Percentiles rank a stretch among this genome's conserved stretches.
phyloP scores from a whole-genome alignment of 164 flowering plant species.

The Buxus sempervirens region DNA sequence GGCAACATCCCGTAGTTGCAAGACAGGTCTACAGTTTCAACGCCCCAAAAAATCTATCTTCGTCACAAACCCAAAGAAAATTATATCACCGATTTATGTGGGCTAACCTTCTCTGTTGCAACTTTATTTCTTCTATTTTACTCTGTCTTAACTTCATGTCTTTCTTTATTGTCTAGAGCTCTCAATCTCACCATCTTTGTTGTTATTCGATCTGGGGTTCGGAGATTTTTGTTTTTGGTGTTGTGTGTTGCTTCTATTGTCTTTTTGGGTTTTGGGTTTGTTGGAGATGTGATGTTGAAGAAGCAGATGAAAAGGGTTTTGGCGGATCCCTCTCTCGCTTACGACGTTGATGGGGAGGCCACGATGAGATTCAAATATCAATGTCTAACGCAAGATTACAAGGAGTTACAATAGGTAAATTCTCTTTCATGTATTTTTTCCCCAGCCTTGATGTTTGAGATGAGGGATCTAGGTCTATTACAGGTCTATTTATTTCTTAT shows the following conservation, averaged over 20 bases:
- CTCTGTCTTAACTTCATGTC: conserved; percentile 5
- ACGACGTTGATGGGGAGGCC: conserved; percentile 36
- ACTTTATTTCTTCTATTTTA: conserved; percentile 11
- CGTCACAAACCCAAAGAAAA: too few relatives aligned
- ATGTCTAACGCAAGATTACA: conserved; percentile 63
- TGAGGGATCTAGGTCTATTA: conserved; percentile 7
- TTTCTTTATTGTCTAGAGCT: conserved; percentile 7
- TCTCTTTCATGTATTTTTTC: too few relatives aligned
- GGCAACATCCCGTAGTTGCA: too few relatives aligned
- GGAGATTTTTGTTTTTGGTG: background rate
- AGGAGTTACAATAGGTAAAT: conserved; percentile 61
- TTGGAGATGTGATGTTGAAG: conserved; percentile 39
- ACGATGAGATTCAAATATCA: conserved; percentile 54
- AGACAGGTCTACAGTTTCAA: too few relatives aligned
- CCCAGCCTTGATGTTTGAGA: too few relatives aligned
- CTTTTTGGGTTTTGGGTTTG: conserved; percentile 11
- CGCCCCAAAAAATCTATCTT: too few relatives aligned
- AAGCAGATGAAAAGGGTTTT: conserved; percentile 42
- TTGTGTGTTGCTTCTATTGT: background rate
- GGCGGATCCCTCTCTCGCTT: conserved; percentile 26
- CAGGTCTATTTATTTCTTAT: too few relatives aligned
- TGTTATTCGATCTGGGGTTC: background rate
- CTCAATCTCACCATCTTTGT: background rate
- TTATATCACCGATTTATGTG: too few relatives aligned
- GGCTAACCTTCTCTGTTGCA: conserved; percentile 21